These are phyloP conservation scores for Porcisia hertigi DNA, from an alignment of 208 protist genomes.

Conservation along the genomic window DNA sequence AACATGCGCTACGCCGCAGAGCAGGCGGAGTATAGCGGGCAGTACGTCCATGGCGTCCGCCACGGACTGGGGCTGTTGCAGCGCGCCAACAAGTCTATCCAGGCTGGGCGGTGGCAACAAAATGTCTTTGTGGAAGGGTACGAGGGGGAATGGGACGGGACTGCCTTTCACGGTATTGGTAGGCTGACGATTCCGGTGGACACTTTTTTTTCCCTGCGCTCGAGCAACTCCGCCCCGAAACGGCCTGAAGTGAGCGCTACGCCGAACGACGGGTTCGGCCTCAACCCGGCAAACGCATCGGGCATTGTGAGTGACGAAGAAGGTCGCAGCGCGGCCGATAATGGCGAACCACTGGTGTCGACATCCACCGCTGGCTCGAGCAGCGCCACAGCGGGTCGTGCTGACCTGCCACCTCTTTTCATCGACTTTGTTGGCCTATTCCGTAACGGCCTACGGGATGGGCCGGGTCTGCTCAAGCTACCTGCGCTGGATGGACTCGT, in stretches of 20 bases:
- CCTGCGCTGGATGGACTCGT: slow-evolving; percentile 36
- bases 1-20: slow-evolving; percentile 75
- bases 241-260: slow-evolving; percentile 19
- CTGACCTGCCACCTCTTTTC: slow-evolving; percentile 18
- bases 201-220: slow-evolving; percentile 38
- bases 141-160: slow-evolving; percentile 85
- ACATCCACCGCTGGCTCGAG: not conserved
- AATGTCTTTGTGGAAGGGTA: slow-evolving; percentile 82
- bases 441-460: slow-evolving; percentile 59
- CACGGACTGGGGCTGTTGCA: slow-evolving; percentile 78
- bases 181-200: slow-evolving; percentile 46
- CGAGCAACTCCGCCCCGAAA: slow-evolving; percentile 25
- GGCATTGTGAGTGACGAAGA: not conserved
- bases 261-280: not conserved
- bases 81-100: slow-evolving; percentile 51
- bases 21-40: slow-evolving; percentile 75
- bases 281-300: not conserved
- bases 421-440: slow-evolving; percentile 88
- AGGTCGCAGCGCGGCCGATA: not conserved
- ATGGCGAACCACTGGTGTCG: not conserved
- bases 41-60: slow-evolving; percentile 58
- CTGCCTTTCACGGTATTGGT: slow-evolving; percentile 71
- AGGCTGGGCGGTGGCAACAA: slow-evolving; percentile 58
- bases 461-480: slow-evolving; percentile 69
- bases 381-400: not conserved